A percentile compares a stretch with the other conserved stretches of the same genome.
phyloP scores from a whole-genome alignment of 208 protist species.

The Porcisia hertigi region DNA sequence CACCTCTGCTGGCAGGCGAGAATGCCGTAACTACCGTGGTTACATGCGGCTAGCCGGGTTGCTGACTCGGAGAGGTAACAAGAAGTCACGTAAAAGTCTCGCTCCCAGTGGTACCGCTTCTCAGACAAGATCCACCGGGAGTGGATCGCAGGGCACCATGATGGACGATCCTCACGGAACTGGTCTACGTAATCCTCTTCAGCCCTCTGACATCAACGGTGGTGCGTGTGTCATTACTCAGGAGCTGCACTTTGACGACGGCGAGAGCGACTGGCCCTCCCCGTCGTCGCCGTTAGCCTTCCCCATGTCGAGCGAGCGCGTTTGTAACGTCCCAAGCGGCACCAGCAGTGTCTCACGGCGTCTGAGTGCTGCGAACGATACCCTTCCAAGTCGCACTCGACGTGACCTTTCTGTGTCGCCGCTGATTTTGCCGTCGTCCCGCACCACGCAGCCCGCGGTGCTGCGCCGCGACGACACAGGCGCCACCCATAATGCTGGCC shows the following conservation, averaged over 20 bases:
- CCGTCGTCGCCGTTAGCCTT: background rate
- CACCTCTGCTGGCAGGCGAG: background rate
- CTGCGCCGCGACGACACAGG: constrained; percentile 3
- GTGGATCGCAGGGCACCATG: background rate
- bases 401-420: constrained; percentile 17
- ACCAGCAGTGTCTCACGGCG: background rate
- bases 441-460: background rate
- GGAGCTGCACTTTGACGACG: constrained; percentile 6
- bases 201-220: background rate
- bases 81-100: constrained; percentile 9
- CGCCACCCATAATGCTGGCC: background rate
- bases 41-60: constrained; percentile 18
- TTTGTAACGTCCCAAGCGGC: background rate
- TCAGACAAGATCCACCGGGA: background rate
- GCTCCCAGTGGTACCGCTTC: background rate
- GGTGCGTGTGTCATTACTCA: background rate
- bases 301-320: background rate
- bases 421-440: constrained; percentile 13
- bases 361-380: background rate
- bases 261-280: constrained; percentile 26
- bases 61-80: constrained; percentile 5
- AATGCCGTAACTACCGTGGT: background rate
- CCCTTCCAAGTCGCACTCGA: constrained; percentile 9
- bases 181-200: constrained; percentile 5
- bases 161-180: background rate